phyloP scores from a whole-genome alignment of 768 basidiomycete species.

The Xerocomellus chrysenteron region DNA sequence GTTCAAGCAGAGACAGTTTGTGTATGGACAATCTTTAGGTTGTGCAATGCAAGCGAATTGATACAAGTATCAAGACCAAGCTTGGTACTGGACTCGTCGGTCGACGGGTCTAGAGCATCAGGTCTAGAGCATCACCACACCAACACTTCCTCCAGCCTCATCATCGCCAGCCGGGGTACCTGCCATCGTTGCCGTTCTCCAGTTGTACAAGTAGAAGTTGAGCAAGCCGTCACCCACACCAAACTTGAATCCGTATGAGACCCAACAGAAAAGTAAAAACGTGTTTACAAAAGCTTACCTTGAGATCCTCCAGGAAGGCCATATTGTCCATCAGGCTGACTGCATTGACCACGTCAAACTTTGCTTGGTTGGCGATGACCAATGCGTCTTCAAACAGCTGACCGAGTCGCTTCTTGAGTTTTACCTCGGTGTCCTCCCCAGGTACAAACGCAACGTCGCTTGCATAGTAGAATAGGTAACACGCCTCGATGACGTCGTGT shows the following conservation, averaged over 20 bases:
- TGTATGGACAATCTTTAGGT: neutral
- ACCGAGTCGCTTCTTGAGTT: constrained; percentile 66
- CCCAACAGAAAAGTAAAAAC: neutral
- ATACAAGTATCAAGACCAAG: neutral
- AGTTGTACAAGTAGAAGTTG: constrained; percentile 94
- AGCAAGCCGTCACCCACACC: constrained; percentile 90
- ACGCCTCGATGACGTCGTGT: constrained; percentile 78
- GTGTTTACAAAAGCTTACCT: constrained; percentile 46
- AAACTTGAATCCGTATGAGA: constrained; percentile 55
- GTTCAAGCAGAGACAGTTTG: constrained; percentile 2
- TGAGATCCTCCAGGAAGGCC: constrained; percentile 75
- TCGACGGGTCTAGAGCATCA: constrained; percentile 70
- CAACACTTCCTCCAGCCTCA: constrained; percentile 77
- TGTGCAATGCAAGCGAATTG: neutral
- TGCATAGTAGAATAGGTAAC: constrained; percentile 96
- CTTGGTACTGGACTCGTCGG: neutral
- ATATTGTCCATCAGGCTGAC: constrained; percentile 94
- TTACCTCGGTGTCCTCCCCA: constrained; percentile 57
- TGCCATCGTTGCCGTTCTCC: constrained; percentile 78
- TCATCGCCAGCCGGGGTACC: constrained; percentile 59
- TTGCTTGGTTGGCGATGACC: constrained; percentile 74
- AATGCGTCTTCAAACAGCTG: constrained; percentile 78
- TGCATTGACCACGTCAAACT: constrained; percentile 96
- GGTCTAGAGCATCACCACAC: constrained; percentile 87
- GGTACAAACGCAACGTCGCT: constrained; percentile 68